Conservation (phyloP, 371 early-diverging fungal species). For the Haplosporangium sp. region DNA sequence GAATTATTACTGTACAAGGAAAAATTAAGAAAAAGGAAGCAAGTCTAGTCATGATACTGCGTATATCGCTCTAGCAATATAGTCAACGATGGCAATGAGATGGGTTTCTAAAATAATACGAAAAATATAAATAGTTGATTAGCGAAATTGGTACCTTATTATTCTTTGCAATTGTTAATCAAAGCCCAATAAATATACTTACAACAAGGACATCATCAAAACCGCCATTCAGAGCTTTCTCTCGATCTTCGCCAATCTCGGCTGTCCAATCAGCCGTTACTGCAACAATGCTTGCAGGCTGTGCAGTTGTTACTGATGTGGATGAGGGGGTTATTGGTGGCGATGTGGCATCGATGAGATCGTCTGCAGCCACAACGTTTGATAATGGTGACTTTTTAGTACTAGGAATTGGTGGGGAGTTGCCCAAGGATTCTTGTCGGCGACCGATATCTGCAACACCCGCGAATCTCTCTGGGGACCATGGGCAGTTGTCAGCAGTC, state of each 20-base stretch:
- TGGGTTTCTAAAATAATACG: conserved; percentile 32
- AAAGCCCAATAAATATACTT: not conserved
- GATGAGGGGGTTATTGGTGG: not conserved
- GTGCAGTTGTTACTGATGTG: not conserved
- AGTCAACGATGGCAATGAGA: conserved; percentile 42
- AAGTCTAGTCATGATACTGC: conserved; percentile 11
- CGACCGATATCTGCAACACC: conserved; percentile 11
- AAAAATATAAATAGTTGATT: not conserved
- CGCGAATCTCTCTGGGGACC: conserved; percentile 42
- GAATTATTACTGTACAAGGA: not conserved
- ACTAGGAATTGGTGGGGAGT: not conserved
- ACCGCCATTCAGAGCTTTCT: conserved; percentile 32
- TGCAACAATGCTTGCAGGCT: conserved; percentile 38
- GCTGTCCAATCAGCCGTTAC: conserved; percentile 47
- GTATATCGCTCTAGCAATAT: conserved; percentile 33
- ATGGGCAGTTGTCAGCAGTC: conserved; percentile 16
- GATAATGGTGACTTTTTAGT: not conserved
- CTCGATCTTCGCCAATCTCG: conserved; percentile 51
- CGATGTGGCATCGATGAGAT: not conserved
- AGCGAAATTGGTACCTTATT: not conserved
- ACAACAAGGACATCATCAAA: conserved; percentile 54
- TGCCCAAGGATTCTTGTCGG: conserved; percentile 14
- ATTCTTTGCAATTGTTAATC: not conserved
- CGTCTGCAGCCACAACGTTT: not conserved
- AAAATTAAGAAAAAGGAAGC: conserved; percentile 8